Percentiles rank a stretch among this genome's conserved stretches.
These are phyloP conservation scores for Alternaria ventricosa DNA, from an alignment of 2,329 filamentous ascomycete species.

Conservation along the genomic window DNA sequence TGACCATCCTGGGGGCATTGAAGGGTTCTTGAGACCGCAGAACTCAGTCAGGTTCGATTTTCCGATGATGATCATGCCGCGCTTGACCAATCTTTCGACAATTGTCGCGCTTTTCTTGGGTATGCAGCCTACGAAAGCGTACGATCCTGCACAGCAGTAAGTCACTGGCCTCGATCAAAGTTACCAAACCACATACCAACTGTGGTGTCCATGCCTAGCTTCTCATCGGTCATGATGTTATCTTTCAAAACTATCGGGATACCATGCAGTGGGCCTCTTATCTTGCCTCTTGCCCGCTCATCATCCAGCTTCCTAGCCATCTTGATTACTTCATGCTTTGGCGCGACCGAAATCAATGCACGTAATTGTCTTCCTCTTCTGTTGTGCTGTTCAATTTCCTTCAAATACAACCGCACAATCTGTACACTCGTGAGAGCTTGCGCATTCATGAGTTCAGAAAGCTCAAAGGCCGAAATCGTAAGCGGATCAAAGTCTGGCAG, in stretches of 20 bases:
- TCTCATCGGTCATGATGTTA: conserved; percentile 48
- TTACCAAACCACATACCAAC: conserved; percentile 37
- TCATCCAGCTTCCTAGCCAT: conserved; percentile 50
- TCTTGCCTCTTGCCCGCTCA: conserved; percentile 45
- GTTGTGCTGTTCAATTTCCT: conserved; percentile 46
- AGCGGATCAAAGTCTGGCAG: conserved; percentile 44
- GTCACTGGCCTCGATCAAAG: neutral
- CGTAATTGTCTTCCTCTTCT: conserved; percentile 42
- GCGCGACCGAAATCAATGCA: conserved; percentile 50
- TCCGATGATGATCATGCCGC: conserved; percentile 52
- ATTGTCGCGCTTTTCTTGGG: conserved; percentile 48
- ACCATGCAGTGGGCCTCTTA: conserved; percentile 51
- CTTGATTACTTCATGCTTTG: conserved; percentile 44
- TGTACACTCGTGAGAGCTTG: conserved; percentile 43
- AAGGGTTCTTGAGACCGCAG: conserved; percentile 44
- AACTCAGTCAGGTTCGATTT: conserved; percentile 53
- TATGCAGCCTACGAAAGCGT: conserved; percentile 48
- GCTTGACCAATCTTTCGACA: conserved; percentile 45
- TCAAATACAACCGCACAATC: conserved; percentile 44
- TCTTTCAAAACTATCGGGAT: conserved; percentile 54
- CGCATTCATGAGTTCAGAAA: conserved; percentile 41
- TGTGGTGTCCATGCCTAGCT: conserved; percentile 51
- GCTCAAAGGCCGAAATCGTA: conserved; percentile 37
- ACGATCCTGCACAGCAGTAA: conserved; percentile 32
- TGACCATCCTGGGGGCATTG: conserved; percentile 51